Evolutionary conservation across 1,139 yeast species (phyloP), one percentile per base, ranked within the genome.

Genomic region (Kluyveromyces sp.): DNA sequence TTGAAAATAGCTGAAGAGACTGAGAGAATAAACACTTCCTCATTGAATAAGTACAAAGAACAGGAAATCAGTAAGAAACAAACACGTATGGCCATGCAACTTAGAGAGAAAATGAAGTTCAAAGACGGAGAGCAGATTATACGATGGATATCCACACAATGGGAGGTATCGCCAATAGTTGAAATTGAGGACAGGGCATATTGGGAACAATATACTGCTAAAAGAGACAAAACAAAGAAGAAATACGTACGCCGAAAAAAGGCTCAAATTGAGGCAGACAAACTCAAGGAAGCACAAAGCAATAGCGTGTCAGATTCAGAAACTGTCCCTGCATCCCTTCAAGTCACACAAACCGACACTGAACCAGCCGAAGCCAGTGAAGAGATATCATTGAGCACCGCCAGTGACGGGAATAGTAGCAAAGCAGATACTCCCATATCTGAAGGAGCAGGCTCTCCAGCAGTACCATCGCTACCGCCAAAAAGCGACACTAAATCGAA

Each of bases 1-100:
- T 66, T 92, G 42, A 82, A 75, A 11, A 94, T 88, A 58, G 97
- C 98, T 0, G 70, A 80, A 38, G 84, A 82, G 53, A 94, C 97
- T 0, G 98, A 92, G 61, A 73, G 75, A 57, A 74, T 75, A 41
- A 92, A 94, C 61, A 67, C 79, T 3, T 70, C 77, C 26, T 83
- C 96, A 3, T 69, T 92, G 51, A 78, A 84, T 49, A 71, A 74
- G 55, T 89, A 85, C 57, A 77, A 82, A 55, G 94, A 89, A 54
- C 92, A 86, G 60, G 98, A 92, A 61, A 71, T 83, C 37, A 82
- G 79, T 38, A 83, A 86, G 57, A 87, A 86, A 61, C 82, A 82
- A 60, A 75, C 75, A 44, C 89, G 89, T 57, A 69, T 89, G 46
- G 87, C 83, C 35, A 68, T 84, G 48, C 75, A 85, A 62, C 70